Conservation (phyloP, 371 early-diverging fungal species). For the Mucor circinelloides region DNA sequence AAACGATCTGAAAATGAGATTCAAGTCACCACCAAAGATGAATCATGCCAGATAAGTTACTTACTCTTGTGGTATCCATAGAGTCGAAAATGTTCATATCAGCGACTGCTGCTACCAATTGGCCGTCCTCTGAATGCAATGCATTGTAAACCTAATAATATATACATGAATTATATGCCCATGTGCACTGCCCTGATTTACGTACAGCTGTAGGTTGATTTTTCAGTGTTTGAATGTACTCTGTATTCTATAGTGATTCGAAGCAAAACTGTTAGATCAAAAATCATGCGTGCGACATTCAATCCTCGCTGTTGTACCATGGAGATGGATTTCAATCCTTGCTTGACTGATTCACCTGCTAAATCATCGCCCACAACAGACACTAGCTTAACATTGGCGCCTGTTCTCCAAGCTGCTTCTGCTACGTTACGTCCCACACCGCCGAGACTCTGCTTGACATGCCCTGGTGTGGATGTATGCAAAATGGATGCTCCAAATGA, state of each 20-base stretch:
- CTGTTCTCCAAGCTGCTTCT: constrained; percentile 73
- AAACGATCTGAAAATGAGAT: constrained; percentile 25
- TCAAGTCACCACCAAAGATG: background rate
- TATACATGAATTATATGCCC: background rate
- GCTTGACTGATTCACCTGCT: constrained; percentile 55
- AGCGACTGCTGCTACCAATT: constrained; percentile 80
- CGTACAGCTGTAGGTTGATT: constrained; percentile 41
- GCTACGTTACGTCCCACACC: constrained; percentile 93
- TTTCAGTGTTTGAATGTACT: constrained; percentile 28
- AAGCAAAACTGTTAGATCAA: background rate
- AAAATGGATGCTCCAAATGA: constrained; percentile 22
- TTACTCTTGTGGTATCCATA: constrained; percentile 41
- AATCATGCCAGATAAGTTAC: background rate
- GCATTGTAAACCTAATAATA: constrained; percentile 71
- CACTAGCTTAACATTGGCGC: constrained; percentile 61
- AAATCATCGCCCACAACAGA: constrained; percentile 77
- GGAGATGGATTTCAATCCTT: constrained; percentile 56
- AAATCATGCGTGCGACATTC: background rate
- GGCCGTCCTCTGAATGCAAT: constrained; percentile 70
- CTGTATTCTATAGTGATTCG: constrained; percentile 23
- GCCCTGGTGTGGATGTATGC: constrained; percentile 79
- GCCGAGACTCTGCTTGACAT: constrained; percentile 67
- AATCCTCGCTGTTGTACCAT: constrained; percentile 44
- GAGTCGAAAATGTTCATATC: constrained; percentile 82
- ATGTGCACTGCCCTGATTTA: background rate